Evolutionary conservation across 164 flowering plant species (phyloP).

Genomic region (Macadamia tetraphylla): DNA sequence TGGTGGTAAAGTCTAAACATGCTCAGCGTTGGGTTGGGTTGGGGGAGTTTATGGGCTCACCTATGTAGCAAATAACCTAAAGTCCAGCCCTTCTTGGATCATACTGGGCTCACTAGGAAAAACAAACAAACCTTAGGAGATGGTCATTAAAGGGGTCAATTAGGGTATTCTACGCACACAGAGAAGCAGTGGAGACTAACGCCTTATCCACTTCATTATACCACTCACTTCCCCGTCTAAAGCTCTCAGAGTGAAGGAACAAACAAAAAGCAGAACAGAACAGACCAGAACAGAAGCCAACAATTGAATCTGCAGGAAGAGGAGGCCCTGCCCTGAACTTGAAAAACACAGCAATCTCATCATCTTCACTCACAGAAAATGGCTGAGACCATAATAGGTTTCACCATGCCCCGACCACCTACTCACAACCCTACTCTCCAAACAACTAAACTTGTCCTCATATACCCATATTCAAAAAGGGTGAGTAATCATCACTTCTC

Average conservation of each 20-base stretch:
- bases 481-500: slow-evolving; percentile 11
- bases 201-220: slow-evolving; percentile 37
- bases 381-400: slow-evolving; percentile 54
- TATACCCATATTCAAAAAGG: slow-evolving; percentile 21
- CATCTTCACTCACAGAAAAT: slow-evolving; percentile 18
- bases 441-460: slow-evolving; percentile 21
- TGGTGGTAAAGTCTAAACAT: too few species aligned
- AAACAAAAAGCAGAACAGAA: neutral
- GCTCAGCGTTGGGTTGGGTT: too few species aligned
- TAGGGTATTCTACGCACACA: too few species aligned
- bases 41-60: too few species aligned
- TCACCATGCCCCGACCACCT: slow-evolving; percentile 34
- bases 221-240: slow-evolving; percentile 1
- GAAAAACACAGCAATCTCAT: neutral
- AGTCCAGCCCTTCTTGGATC: too few species aligned
- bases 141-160: too few species aligned
- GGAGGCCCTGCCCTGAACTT: neutral
- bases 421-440: slow-evolving; percentile 15
- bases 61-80: too few species aligned
- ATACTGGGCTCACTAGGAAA: too few species aligned
- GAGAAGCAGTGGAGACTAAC: slow-evolving; percentile 29
- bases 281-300: neutral
- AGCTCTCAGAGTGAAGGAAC: neutral
- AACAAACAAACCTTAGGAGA: too few species aligned
- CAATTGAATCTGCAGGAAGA: neutral